Percentiles rank a stretch among this genome's conserved stretches.
Evolutionary conservation across 345 rosid genomes (phyloP).

Genomic region (Hevea brasiliensis): DNA sequence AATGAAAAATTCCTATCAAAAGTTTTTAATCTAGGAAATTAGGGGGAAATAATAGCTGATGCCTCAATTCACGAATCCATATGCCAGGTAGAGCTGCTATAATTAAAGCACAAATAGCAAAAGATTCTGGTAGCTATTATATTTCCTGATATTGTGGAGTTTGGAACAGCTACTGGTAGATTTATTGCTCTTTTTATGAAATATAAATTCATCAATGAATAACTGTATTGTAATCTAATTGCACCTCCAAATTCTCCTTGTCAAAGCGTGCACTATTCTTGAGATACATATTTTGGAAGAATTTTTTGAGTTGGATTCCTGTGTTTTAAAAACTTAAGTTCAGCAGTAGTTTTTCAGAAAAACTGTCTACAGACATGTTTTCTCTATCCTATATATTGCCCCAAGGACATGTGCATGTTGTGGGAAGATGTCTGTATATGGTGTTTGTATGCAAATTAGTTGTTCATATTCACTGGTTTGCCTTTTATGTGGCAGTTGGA

Average conservation of each 20-base stretch:
- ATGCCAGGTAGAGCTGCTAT: neutral
- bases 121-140: neutral
- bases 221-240: neutral
- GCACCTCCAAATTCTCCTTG: neutral
- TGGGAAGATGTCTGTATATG: neutral
- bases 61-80: neutral
- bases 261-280: neutral
- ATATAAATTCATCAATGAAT: neutral
- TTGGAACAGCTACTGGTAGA: neutral
- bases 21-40: neutral
- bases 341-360: neutral
- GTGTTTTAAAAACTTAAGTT: neutral
- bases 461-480: constrained; percentile 4
- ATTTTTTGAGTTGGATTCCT: neutral
- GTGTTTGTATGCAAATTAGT: neutral
- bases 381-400: neutral
- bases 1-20: neutral
- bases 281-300: neutral
- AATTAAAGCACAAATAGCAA: neutral
- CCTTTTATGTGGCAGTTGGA: constrained; percentile 35
- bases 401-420: neutral
- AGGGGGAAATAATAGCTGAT: neutral
- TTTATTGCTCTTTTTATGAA: neutral
- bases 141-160: neutral
- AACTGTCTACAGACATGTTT: no score